Conservation (phyloP, 176 grass and related monocot species). For the Triticum urartu region DNA sequence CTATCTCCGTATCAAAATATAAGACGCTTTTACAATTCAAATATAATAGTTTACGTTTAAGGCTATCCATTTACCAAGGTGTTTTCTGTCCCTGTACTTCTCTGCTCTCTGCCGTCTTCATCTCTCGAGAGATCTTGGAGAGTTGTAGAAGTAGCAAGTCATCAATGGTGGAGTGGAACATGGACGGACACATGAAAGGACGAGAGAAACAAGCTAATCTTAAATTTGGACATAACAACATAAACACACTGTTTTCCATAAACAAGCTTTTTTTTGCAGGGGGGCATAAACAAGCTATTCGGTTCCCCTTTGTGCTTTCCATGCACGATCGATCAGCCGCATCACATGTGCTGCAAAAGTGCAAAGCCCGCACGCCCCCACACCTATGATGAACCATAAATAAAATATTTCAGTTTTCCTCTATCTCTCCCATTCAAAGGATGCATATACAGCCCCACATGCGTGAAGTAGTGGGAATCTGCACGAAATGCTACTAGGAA, state of each 20-base stretch:
- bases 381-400: constrained; percentile 21
- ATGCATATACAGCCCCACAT: not conserved
- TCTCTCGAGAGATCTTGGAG: not conserved
- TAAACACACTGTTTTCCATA: not conserved
- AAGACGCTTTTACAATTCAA: too few species aligned
- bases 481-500: constrained; percentile 27
- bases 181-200: not conserved
- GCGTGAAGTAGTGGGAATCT: constrained; percentile 22
- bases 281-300: not conserved
- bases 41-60: not conserved
- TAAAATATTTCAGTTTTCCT: constrained; percentile 17
- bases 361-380: constrained; percentile 15
- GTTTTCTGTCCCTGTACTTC: not conserved
- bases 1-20: too few species aligned
- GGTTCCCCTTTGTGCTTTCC: constrained; percentile 25
- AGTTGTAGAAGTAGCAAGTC: not conserved
- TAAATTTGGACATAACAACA: not conserved
- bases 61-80: not conserved
- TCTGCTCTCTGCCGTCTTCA: not conserved
- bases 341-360: constrained; percentile 41
- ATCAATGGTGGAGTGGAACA: not conserved
- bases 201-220: constrained; percentile 17
- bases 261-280: too few species aligned
- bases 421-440: not conserved
- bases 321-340: constrained; percentile 44